A percentile compares a stretch with the other conserved stretches of the same genome.
These are phyloP conservation scores for Pterulicium gracile DNA, from an alignment of 1,284 basidiomycete genomes.

Conservation along the genomic window DNA sequence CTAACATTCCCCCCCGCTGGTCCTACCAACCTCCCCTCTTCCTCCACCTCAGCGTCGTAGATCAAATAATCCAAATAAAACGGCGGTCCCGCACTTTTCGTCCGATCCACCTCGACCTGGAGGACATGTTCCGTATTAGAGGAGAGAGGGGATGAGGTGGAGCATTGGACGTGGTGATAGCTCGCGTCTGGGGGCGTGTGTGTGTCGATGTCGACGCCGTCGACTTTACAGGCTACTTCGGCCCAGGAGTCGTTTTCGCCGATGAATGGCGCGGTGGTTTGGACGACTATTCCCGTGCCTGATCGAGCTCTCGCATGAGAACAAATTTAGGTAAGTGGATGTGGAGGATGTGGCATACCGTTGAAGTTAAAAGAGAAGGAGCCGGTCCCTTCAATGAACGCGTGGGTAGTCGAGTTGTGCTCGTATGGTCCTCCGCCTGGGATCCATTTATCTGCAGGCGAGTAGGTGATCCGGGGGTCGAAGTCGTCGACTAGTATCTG, in stretches of 20 bases:
- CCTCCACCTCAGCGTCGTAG: neutral
- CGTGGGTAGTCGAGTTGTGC: neutral
- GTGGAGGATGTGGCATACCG: neutral
- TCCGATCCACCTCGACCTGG: neutral
- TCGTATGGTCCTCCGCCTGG: neutral
- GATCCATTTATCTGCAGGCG: neutral
- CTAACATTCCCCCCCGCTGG: neutral
- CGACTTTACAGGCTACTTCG: neutral
- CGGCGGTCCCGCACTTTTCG: neutral
- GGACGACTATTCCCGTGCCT: neutral
- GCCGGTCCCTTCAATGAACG: neutral
- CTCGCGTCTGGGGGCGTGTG: neutral
- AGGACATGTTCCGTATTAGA: neutral
- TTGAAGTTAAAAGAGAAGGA: neutral
- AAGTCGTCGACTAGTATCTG: neutral
- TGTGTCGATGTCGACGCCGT: neutral
- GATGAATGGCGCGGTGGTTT: neutral
- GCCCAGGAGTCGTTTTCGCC: neutral
- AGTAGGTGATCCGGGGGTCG: neutral
- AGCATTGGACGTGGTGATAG: neutral
- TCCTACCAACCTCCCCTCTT: neutral
- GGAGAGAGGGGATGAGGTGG: neutral
- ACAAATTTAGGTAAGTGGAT: too few relatives aligned
- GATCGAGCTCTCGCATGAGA: too few relatives aligned
- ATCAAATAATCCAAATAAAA: neutral